Evolutionary conservation across 805 yeast species (phyloP), one percentile per base, ranked within the genome.

Genomic region (Candida maris): DNA sequence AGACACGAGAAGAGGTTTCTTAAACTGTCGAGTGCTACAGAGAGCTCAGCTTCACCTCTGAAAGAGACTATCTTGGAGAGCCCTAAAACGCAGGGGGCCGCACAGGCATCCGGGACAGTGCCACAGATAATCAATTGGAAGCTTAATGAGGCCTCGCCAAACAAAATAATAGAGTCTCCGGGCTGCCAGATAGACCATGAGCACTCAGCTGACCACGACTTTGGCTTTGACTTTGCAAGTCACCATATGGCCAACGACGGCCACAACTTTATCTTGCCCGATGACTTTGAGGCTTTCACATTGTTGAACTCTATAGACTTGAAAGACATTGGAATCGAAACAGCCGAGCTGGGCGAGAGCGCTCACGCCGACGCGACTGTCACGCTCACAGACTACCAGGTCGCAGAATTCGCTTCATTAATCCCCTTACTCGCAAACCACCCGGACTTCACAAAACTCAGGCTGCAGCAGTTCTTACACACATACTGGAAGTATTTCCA

Each of bases 401-500:
- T 56, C 45, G 30, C 35, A 12, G 56, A 52, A 36, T 49, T 62
- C 33, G 32, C 35, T 8, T 23, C 37, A 18, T 35, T 52, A 28
- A 48, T 63, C 5, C 66, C 67, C 1, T 38, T 36, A 1, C 35
- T 63, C 6, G 38, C 37, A 7, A 28, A 35, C 2, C 56, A 59
- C 30, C 41, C 51, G 3, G 65, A 63, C 41, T 62, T 61, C 35
- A 46, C 55, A 6, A 41, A 37, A 20, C 15, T 33, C 3, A 61
- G 56, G 43, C 36, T 62, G 9, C 61, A 59, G 35, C 52, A 50
- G 27, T 42, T 58, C 2, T 42, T 63, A 16, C 44, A 52, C 25
- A 58, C 59, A 1, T 80, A 76, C 51, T 80, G 86, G 86, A 58
- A 61, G 24, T 65, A 69, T 10, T 78, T 76, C 48, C 81, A 79